Evolutionary conservation across 2,329 filamentous ascomycete species (phyloP), one percentile per base, ranked within the genome.

Genomic region (Diplodia intermedia): DNA sequence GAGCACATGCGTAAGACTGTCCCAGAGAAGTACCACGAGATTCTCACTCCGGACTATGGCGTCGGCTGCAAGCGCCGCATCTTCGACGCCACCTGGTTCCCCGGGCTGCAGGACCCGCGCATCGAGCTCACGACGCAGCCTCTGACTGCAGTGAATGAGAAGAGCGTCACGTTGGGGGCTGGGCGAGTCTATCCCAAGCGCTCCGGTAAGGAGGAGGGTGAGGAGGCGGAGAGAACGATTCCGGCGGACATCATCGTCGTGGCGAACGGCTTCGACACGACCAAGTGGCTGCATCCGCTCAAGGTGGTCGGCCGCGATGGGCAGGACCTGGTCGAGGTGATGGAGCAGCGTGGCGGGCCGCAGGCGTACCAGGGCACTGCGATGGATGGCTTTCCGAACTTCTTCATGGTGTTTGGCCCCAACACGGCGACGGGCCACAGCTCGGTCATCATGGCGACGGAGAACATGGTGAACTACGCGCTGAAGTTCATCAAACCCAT

Each of bases 1-100:
- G 67, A 72, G 5, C 78, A 84, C 55, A 83, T 88, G 80, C 82
- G 80, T 68, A 72, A 75, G 4, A 79, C 75, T 1, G 85, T 85
- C 0, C 89, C 89, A 0, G 78, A 83, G 61, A 85, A 88, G 75
- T 90, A 90, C 69, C 85, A 87, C 70, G 84, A 88, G 36, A 81
- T 88, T 7, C 74, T 90, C 43, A 86, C 87, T 0, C 89, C 89
- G 0, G 83, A 90, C 61, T 90, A 88, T 68, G 82, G 84, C 54
- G 76, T 89, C 15, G 87, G 88, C 1, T 90, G 88, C 78, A 90
- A 90, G 77, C 79, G 89, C n/a, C 82, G 87, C 15, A 85, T 90
- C 66, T 85, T 85, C 65, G 87, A 90, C 69, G 80, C 83, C 2
- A 80, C 80, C 1, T 90, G 89, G 79, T 81, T 88, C 23, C 72